Base-by-base conservation (phyloP, 768 basidiomycete species). In the Royoungia palumana region DNA sequence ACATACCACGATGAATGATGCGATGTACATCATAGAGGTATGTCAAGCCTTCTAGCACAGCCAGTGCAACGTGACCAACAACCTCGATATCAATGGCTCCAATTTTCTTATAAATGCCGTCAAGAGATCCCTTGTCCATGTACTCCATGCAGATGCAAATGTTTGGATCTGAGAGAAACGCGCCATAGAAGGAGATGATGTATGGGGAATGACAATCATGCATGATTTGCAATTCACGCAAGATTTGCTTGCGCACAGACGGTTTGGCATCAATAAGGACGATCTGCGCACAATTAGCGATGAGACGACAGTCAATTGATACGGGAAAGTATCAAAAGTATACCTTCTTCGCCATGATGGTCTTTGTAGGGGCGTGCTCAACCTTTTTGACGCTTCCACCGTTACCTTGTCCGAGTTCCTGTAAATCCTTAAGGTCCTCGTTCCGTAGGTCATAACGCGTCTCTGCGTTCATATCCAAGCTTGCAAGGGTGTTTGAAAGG, bases 71-170 rank as follows among this genome's bases (percentile, higher is more conserved):
- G 66, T 88, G 85, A 28, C 89, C 91, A 30, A 98, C 92, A 19
- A 99, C 79, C 40, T 91, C 86, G 58, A 97, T 89, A 55, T 91
- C 86, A 61, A 99, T 91, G 25, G 96, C 75, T 1, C 96, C 96
- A 61, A 90, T 91, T 66, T 86, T 85, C 75, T 96, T 95, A 75
- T 98, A 98, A 56, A 99, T 94, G 27, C 86, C 83, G 67, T 99
- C 96, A 9, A 96, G 76, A 9, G 86, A 93, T 53, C 92, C 89
- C 67, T 91, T 94, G 77, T 95, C 88, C 89, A 88, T 88, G 68
- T 71, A 89, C 67, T 99, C 96, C 87, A 99, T 97, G 72, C 94
- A 98, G 44, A 97, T 95, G 69, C 96, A 96, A 64, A 99, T 95
- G 62, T 98, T 97, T 12, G 95, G 95, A 69, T 99, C 96, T 3